Conservation (phyloP, 345 rosid genomes). For the Citrus unshiu region DNA sequence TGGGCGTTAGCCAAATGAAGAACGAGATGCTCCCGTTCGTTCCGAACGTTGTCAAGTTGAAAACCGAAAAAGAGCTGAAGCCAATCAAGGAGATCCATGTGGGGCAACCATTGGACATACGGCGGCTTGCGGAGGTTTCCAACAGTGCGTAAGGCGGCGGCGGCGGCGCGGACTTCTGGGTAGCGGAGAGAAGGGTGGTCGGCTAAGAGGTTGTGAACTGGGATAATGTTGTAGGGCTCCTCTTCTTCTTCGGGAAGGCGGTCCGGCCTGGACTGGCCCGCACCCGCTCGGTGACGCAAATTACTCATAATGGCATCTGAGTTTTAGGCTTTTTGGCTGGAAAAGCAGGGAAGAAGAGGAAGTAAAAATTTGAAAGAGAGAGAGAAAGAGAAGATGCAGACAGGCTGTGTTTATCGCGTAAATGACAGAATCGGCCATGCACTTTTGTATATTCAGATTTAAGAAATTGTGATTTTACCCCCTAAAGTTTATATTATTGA, state of each 20-base stretch:
- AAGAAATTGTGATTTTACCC: not conserved
- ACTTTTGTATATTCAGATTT: not conserved
- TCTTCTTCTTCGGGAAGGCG: conserved; percentile 23
- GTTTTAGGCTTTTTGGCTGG: not conserved
- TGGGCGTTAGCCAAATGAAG: conserved; percentile 94
- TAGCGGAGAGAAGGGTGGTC: conserved; percentile 93
- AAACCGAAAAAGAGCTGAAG: conserved; percentile 82
- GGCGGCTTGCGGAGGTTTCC: conserved; percentile 85
- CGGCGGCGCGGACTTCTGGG: conserved; percentile 90
- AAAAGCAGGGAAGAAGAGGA: not conserved
- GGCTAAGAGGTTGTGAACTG: conserved; percentile 87
- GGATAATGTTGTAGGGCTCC: conserved; percentile 77
- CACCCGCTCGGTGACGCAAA: conserved; percentile 41
- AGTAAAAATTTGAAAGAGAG: not conserved
- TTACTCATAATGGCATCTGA: conserved; percentile 18
- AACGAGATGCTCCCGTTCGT: conserved; percentile 91
- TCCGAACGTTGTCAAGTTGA: conserved; percentile 76
- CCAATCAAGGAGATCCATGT: conserved; percentile 90
- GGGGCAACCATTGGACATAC: conserved; percentile 61
- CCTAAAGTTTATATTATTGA: not conserved
- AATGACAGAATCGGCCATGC: not conserved
- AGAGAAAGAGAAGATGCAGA: not conserved
- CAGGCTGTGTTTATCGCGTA: not conserved
- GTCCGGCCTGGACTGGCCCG: conserved; percentile 20
- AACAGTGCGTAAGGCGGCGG: conserved; percentile 78